Evolutionary conservation across 2,329 filamentous ascomycete species (phyloP), one percentile per base, ranked within the genome.

Genomic region (Aspergillus sp.): DNA sequence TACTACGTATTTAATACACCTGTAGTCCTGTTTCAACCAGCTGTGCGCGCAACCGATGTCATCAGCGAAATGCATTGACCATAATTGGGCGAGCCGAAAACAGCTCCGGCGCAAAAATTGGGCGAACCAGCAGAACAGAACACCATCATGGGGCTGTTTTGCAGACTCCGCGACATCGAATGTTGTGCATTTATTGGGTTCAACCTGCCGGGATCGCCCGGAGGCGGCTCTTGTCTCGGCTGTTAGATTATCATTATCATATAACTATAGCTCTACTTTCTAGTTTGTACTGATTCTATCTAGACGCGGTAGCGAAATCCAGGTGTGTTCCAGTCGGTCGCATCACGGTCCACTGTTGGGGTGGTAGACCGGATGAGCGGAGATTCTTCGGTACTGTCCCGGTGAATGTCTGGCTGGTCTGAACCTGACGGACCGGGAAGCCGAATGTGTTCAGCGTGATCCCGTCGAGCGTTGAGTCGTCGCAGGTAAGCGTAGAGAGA

Each of bases 311-410:
- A 87, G 43, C 84, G 78, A 60, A 87, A 87, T 0, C 84, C 85
- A 17, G 78, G 68, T 1, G 79, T 84, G 39, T 85, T 79, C 81
- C 82, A 85, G 64, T 87, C 85, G 2, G 85, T 87, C 2, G 82
- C 70, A 67, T 87, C 84, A 19, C 82, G 80, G 53, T 78, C 76
- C 0, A 77, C 72, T 17, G 73, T 69, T 21, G 82, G 64, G 49
- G 76, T 73, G 0, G 77, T 68, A 31, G 55, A 57, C 7, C 58
- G 61, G 17, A 66, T 62, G 55, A 67, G 57, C 11, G 70, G 70
- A 66, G 12, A 74, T 64, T 17, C 77, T 21, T 45, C 53, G 6
- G 37, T 55, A 17, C 52, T 48, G 39, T 19, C 21, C n/a, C 7
- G 45, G 44, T 64, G 33, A 1, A 73, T 73, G 6, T 70, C 70